A percentile compares a stretch with the other conserved stretches of the same genome.
phyloP scores from a whole-genome alignment of 2,329 filamentous ascomycete species.

The Lizonia empirigonia region DNA sequence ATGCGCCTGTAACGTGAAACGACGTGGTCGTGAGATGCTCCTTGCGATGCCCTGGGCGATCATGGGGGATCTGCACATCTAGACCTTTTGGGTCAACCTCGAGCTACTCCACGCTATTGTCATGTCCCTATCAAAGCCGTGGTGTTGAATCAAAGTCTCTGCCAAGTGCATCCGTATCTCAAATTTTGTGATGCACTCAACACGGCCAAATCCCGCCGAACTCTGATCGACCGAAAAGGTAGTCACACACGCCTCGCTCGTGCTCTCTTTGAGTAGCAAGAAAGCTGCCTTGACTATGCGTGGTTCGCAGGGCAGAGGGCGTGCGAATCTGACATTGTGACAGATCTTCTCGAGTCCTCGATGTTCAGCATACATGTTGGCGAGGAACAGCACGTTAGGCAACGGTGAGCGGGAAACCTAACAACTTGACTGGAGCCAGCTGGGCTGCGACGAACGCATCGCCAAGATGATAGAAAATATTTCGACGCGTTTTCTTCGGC shows the following conservation, averaged over 20 bases:
- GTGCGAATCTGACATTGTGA: not conserved
- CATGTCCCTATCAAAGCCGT: not conserved
- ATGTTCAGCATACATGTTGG: not conserved
- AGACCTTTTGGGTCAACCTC: not conserved
- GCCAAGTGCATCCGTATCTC: not conserved
- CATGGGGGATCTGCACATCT: constrained; percentile 2
- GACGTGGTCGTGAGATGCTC: not conserved
- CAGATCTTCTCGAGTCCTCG: not conserved
- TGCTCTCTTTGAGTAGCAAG: not conserved
- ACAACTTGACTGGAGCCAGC: not conserved
- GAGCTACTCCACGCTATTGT: not conserved
- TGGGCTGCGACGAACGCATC: not conserved
- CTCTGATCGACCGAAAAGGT: not conserved
- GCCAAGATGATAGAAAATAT: not conserved
- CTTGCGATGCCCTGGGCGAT: not conserved
- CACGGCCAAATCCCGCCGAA: not conserved
- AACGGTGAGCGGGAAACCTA: not conserved
- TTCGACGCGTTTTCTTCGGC: not conserved
- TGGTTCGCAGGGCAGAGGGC: not conserved
- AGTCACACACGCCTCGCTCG: not conserved
- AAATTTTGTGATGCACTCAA: not conserved
- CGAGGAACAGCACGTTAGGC: constrained; percentile 1
- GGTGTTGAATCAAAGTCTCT: not conserved
- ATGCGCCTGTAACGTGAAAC: not conserved
- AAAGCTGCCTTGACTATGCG: not conserved